phyloP scores from a whole-genome alignment of 148 eudicot genomes.

The Rhododendron griersonianum region DNA sequence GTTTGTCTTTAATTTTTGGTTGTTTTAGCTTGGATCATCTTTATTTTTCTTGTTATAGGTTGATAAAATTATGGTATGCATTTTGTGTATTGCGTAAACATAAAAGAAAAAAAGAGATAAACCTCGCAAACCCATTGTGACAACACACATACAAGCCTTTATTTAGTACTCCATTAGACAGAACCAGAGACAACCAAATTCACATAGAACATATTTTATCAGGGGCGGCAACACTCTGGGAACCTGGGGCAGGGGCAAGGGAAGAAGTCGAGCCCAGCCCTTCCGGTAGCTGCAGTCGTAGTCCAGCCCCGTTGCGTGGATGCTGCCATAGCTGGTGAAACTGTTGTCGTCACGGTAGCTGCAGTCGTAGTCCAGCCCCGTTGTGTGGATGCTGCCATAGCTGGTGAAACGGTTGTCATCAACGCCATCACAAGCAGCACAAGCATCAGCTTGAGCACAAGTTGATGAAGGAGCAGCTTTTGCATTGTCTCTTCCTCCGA shows the following conservation, averaged over 20 bases:
- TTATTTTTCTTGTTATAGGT: background rate
- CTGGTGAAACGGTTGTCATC: background rate
- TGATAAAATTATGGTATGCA: background rate
- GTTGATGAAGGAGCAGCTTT: background rate
- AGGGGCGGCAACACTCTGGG: background rate
- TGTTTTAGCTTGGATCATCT: background rate
- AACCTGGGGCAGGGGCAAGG: background rate
- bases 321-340: background rate
- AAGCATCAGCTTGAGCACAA: background rate
- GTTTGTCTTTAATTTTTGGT: background rate
- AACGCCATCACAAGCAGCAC: background rate
- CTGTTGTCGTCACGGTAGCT: background rate
- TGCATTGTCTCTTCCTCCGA: background rate
- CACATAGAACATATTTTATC: background rate
- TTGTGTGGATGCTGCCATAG: too few species aligned
- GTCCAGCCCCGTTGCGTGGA: too few species aligned
- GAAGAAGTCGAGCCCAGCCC: background rate
- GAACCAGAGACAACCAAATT: background rate
- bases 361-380: too few species aligned
- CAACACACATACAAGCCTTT: background rate
- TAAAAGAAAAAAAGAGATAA: background rate
- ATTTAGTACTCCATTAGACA: background rate
- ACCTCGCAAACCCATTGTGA: background rate
- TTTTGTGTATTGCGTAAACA: background rate
- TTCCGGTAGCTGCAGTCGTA: too few species aligned